These are phyloP conservation scores for Globisporangium emineosum DNA, from an alignment of 352 stramenopile genomes.

Conservation along the genomic window DNA sequence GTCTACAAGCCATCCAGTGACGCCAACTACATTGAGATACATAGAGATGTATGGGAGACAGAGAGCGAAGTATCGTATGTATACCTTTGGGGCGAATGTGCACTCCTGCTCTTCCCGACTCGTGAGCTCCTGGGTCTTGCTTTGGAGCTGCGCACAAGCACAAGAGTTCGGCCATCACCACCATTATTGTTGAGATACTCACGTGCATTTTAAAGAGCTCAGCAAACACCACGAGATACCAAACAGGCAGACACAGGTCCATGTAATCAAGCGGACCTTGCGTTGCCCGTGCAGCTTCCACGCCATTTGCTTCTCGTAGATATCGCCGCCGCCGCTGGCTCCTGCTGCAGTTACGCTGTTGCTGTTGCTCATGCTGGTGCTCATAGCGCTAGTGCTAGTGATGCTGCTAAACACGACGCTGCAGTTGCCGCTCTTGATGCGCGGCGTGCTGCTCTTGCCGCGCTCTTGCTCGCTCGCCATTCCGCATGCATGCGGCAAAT, in stretches of 20 bases:
- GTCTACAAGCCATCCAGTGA: neutral
- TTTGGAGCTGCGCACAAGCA: slow-evolving; percentile 27
- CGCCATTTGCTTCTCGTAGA: slow-evolving; percentile 65
- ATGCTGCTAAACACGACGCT: neutral
- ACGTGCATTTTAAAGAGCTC: neutral
- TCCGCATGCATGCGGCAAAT: neutral
- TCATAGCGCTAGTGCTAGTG: neutral
- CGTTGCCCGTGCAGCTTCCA: slow-evolving; percentile 56
- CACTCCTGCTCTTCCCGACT: slow-evolving; percentile 42
- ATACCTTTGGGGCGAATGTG: slow-evolving; percentile 61
- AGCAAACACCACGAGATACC: neutral
- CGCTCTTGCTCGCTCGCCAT: slow-evolving; percentile 21
- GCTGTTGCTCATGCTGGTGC: neutral
- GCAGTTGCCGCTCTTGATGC: slow-evolving; percentile 18
- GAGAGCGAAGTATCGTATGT: too few relatives aligned
- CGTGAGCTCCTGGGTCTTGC: slow-evolving; percentile 40
- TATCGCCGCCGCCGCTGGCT: neutral
- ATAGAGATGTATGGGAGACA: neutral
- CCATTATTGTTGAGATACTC: neutral
- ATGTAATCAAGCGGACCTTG: slow-evolving; percentile 26
- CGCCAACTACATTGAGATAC: neutral
- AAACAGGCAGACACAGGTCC: neutral
- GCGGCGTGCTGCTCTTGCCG: slow-evolving; percentile 14
- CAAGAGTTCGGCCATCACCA: neutral
- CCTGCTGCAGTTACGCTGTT: slow-evolving; percentile 1